These are phyloP conservation scores for Vanderwaltozyma polyspora DNA, from an alignment of 805 yeast genomes.

Conservation along the genomic window DNA sequence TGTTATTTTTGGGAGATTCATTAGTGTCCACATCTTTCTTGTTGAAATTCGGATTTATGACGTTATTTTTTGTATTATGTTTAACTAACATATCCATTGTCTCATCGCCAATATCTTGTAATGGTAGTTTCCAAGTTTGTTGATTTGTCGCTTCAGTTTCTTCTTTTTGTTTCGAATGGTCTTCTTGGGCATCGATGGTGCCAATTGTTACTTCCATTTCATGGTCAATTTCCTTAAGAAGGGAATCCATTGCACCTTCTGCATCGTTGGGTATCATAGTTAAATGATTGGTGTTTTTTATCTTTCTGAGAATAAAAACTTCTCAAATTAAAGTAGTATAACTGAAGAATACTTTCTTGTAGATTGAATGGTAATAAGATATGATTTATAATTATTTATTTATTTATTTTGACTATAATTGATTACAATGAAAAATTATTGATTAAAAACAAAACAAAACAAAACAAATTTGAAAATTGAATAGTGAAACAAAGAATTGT, in stretches of 20 bases:
- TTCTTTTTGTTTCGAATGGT: too few relatives aligned
- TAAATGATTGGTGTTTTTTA: background rate
- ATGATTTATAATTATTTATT: background rate
- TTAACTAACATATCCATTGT: conserved; percentile 24
- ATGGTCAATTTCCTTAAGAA: conserved; percentile 23
- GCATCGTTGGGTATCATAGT: background rate
- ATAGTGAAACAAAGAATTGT: too few relatives aligned
- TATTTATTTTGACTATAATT: background rate
- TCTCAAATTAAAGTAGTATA: too few relatives aligned
- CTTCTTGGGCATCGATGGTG: too few relatives aligned
- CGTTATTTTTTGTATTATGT: conserved; percentile 15
- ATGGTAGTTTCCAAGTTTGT: conserved; percentile 12
- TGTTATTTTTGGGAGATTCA: background rate
- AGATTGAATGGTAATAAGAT: too few relatives aligned
- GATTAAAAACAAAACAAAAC: too few relatives aligned
- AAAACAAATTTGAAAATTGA: too few relatives aligned
- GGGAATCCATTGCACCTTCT: conserved; percentile 18
- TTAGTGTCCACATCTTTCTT: background rate
- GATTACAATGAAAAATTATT: too few relatives aligned
- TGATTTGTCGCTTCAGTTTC: background rate
- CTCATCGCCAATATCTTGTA: conserved; percentile 24
- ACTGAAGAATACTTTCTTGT: too few relatives aligned
- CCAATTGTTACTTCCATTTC: conserved; percentile 16
- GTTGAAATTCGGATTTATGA: background rate
- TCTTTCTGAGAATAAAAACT: too few relatives aligned